Percentiles rank a stretch among this genome's conserved stretches.
These are phyloP conservation scores for Venturia carpophila DNA, from an alignment of 2,329 filamentous ascomycete genomes.

Conservation along the genomic window DNA sequence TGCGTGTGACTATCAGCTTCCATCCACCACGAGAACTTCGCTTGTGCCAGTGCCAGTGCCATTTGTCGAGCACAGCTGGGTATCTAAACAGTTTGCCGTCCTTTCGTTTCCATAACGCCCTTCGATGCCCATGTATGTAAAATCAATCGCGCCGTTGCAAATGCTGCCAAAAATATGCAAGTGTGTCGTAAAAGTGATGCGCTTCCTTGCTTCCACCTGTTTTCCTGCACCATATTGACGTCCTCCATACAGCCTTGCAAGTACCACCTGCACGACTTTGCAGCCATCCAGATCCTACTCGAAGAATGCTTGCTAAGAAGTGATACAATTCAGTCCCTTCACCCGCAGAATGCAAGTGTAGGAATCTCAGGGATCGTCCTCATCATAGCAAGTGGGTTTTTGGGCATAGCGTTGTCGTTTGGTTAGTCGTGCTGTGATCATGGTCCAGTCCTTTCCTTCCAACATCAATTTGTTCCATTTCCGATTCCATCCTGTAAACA, in stretches of 20 bases:
- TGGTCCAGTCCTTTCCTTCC: background rate
- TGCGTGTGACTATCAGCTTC: background rate
- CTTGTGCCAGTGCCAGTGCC: slow-evolving; percentile 11
- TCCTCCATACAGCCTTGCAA: background rate
- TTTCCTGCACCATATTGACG: background rate
- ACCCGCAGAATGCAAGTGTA: too few species aligned
- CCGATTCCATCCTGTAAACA: background rate
- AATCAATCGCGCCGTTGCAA: background rate
- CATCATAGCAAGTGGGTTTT: too few species aligned
- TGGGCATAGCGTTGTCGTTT: too few species aligned
- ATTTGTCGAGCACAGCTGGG: background rate
- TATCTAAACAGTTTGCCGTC: background rate
- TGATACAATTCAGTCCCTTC: too few species aligned
- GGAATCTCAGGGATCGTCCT: too few species aligned
- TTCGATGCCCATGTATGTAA: background rate
- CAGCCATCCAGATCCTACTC: background rate
- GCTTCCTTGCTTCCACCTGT: background rate
- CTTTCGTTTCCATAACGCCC: background rate
- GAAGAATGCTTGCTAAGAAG: too few species aligned
- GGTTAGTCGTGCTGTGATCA: too few species aligned
- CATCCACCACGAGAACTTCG: background rate
- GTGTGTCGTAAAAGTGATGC: background rate
- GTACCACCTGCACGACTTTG: background rate
- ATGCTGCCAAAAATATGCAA: background rate
- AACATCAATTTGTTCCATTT: background rate